A percentile compares a stretch with the other conserved stretches of the same genome.
Conservation (phyloP, 306 rosid genomes). For the Neltuma alba region DNA sequence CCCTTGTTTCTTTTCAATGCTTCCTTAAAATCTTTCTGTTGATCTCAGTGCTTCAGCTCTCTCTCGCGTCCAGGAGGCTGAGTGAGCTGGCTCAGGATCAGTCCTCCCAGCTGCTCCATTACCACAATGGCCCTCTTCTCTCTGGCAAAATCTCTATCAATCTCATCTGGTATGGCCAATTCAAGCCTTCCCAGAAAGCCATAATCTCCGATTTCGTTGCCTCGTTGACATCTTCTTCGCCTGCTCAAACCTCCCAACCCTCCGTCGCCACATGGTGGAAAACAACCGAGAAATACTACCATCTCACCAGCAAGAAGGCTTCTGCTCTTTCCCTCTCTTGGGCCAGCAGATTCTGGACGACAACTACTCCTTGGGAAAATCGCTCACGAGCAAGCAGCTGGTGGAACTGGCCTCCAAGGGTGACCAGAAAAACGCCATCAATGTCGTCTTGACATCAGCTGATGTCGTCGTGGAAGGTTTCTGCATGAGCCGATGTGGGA, state of each 20-base stretch:
- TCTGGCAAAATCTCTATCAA: conserved; percentile 69
- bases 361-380: conserved; percentile 35
- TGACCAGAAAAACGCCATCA: conserved; percentile 51
- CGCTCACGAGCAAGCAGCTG: conserved; percentile 25
- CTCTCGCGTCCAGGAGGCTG: conserved; percentile 58
- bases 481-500: conserved; percentile 68
- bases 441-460: conserved; percentile 65
- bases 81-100: conserved; percentile 54
- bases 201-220: conserved; percentile 63
- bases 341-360: conserved; percentile 56
- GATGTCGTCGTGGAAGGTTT: conserved; percentile 71
- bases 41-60: conserved; percentile 45
- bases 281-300: conserved; percentile 66
- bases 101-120: conserved; percentile 52
- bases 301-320: conserved; percentile 29
- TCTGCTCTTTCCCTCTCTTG: conserved; percentile 40
- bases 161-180: conserved; percentile 78
- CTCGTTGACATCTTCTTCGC: conserved; percentile 49
- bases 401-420: conserved; percentile 30
- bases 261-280: conserved; percentile 82
- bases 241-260: conserved; percentile 40
- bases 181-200: conserved; percentile 73
- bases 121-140: conserved; percentile 86
- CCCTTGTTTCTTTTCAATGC: not conserved
- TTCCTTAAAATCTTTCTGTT: conserved; percentile 32